Evolutionary conservation across 441 rosid species (phyloP).

Genomic region (Euphorbia schlechtendalii): DNA sequence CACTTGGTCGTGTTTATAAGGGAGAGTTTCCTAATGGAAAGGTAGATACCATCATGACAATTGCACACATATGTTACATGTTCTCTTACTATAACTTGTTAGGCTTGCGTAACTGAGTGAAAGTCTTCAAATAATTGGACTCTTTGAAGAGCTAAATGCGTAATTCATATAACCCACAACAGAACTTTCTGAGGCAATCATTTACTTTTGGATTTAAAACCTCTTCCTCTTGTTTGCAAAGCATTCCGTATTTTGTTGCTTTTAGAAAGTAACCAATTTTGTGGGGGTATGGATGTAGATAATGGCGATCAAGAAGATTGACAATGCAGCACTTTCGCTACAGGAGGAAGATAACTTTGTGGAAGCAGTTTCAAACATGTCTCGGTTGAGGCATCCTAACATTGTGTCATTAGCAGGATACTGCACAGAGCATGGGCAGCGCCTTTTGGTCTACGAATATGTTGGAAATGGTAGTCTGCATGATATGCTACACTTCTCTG

Average conservation of each 20-base stretch:
- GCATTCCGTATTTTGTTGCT: neutral
- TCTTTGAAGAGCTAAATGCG: neutral
- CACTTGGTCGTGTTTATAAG: conserved; percentile 89
- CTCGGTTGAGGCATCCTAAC: conserved; percentile 84
- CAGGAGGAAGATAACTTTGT: conserved; percentile 91
- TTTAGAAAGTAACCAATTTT: conserved; percentile 7
- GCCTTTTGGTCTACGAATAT: conserved; percentile 75
- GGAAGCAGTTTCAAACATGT: conserved; percentile 90
- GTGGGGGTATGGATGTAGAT: conserved; percentile 36
- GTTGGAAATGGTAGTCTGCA: conserved; percentile 67
- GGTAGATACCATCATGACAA: conserved; percentile 54
- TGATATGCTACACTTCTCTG: conserved; percentile 72
- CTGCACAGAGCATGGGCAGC: conserved; percentile 93
- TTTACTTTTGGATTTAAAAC: neutral
- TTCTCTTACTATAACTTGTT: neutral
- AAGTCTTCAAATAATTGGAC: neutral
- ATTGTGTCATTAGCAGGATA: conserved; percentile 75
- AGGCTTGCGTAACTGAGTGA: neutral
- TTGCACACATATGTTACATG: neutral
- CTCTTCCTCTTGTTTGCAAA: neutral
- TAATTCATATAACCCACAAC: neutral
- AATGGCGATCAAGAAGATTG: conserved; percentile 90
- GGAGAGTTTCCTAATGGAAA: conserved; percentile 82
- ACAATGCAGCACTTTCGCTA: conserved; percentile 72
- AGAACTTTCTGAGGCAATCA: neutral